These are phyloP conservation scores for Gamsiella multidivaricata DNA, from an alignment of 192 early-diverging fungal genomes.

Conservation along the genomic window DNA sequence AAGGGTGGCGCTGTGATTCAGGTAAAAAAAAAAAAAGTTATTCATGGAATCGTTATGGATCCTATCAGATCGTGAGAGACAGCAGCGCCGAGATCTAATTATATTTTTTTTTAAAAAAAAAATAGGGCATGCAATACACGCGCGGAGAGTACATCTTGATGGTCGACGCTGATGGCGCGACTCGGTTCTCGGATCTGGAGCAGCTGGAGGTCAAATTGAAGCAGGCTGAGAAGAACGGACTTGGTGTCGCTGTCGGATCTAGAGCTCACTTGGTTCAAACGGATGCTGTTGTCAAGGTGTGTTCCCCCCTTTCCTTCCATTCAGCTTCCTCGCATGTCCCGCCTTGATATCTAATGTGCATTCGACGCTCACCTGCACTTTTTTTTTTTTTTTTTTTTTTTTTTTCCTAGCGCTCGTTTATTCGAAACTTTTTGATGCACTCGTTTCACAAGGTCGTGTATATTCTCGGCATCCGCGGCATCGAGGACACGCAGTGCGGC, in stretches of 20 bases:
- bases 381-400: not conserved
- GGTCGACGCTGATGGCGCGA: slow-evolving; percentile 97
- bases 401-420: slow-evolving; percentile 80
- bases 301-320: not conserved
- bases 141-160: slow-evolving; percentile 84
- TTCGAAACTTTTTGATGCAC: slow-evolving; percentile 94
- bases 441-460: slow-evolving; percentile 93
- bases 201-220: slow-evolving; percentile 62
- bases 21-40: slow-evolving; percentile 54
- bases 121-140: slow-evolving; percentile 84
- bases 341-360: not conserved
- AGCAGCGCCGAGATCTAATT: no score
- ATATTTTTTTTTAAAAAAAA: not conserved
- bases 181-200: slow-evolving; percentile 88
- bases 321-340: not conserved
- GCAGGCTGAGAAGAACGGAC: slow-evolving; percentile 57
- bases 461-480: slow-evolving; percentile 85
- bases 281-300: slow-evolving; percentile 89
- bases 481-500: slow-evolving; percentile 97
- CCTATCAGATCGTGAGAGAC: not conserved
- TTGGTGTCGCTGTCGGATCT: slow-evolving; percentile 86
- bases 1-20: slow-evolving; percentile 95
- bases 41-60: not conserved
- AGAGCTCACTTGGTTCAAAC: slow-evolving; percentile 89
- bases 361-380: not conserved